Evolutionary conservation across 179 eudicot genomes (phyloP).

Genomic region (Heliamphora pulchella): DNA sequence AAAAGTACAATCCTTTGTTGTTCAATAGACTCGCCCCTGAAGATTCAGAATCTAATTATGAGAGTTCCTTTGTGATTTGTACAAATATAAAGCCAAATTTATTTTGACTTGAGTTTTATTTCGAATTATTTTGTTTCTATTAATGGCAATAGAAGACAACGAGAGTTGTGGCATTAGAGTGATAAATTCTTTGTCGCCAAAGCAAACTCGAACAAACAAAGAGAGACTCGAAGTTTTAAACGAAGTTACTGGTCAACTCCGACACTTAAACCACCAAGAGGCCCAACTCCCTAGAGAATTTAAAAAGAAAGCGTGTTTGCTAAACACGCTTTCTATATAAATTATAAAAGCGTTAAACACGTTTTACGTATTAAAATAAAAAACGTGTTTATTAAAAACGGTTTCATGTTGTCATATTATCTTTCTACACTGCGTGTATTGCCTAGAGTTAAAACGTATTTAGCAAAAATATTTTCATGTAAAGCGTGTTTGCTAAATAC

Average conservation of each 20-base stretch:
- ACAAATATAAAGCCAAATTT: background rate
- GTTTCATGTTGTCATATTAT: too few relatives aligned
- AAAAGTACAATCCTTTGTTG: background rate
- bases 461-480: too few relatives aligned
- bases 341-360: too few relatives aligned
- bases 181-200: conserved; percentile 22
- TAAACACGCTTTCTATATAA: too few relatives aligned
- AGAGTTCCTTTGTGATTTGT: background rate
- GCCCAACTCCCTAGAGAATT: conserved; percentile 20
- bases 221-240: conserved; percentile 23
- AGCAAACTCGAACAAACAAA: conserved; percentile 6
- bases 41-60: background rate
- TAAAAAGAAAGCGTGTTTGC: too few relatives aligned
- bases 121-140: background rate
- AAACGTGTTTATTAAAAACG: too few relatives aligned
- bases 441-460: too few relatives aligned
- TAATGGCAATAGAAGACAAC: conserved; percentile 29
- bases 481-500: too few relatives aligned
- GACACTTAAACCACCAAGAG: conserved; percentile 20
- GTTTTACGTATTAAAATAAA: too few relatives aligned
- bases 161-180: conserved; percentile 35
- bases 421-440: too few relatives aligned
- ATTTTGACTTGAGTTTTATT: background rate
- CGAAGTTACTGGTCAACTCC: conserved; percentile 26
- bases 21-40: background rate